phyloP scores from a whole-genome alignment of 106 monocot species.

The Dioscorea dumetorum region DNA sequence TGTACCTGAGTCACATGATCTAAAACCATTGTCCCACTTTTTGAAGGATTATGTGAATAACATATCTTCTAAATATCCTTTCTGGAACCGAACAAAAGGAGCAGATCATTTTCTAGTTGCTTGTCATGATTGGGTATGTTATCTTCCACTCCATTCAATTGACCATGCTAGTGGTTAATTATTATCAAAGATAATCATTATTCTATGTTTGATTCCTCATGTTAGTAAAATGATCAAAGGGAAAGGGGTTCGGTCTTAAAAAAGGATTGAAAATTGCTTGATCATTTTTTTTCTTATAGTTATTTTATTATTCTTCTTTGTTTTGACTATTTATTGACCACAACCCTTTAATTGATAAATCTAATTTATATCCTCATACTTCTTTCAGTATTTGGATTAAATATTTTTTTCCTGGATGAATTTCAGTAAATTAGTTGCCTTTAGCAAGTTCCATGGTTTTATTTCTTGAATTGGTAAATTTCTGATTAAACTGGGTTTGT shows the following conservation, averaged over 20 bases:
- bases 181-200: background rate
- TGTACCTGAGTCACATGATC: slow-evolving; percentile 57
- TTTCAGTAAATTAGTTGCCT: too few species aligned
- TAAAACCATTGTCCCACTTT: slow-evolving; percentile 51
- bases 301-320: too few species aligned
- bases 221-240: too few species aligned
- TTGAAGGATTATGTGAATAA: slow-evolving; percentile 63
- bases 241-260: too few species aligned
- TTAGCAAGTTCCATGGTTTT: background rate
- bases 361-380: too few species aligned
- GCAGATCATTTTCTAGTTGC: slow-evolving; percentile 90
- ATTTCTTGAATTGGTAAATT: background rate
- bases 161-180: background rate
- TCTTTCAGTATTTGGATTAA: too few species aligned
- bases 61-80: slow-evolving; percentile 67
- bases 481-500: background rate
- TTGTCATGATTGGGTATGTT: slow-evolving; percentile 96
- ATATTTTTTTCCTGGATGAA: too few species aligned
- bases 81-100: slow-evolving; percentile 80
- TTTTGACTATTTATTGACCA: too few species aligned
- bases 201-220: background rate
- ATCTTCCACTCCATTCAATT: background rate
- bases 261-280: too few species aligned
- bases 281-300: too few species aligned
- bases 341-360: too few species aligned